A percentile compares a stretch with the other conserved stretches of the same genome.
phyloP scores from a whole-genome alignment of 345 rosid genomes.

The Citrus maxima region DNA sequence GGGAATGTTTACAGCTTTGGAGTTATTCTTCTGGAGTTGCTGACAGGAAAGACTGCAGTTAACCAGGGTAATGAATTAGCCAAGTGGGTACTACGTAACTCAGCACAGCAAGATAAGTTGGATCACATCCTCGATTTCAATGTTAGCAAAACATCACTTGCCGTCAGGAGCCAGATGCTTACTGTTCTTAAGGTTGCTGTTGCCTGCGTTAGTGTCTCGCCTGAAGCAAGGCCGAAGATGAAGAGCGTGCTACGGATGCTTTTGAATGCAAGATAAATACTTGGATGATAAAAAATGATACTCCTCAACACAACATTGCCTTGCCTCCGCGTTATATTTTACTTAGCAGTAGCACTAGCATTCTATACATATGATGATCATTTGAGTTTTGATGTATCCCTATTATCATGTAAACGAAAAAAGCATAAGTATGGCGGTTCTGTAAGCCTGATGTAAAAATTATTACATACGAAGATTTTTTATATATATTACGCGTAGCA shows the following conservation, averaged over 20 bases:
- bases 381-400: neutral
- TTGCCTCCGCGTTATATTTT: neutral
- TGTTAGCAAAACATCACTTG: conserved; percentile 55
- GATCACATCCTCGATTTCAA: conserved; percentile 67
- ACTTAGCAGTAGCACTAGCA: neutral
- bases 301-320: neutral
- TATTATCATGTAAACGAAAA: neutral
- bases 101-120: conserved; percentile 37
- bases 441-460: conserved; percentile 6
- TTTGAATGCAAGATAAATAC: conserved; percentile 46
- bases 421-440: neutral
- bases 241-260: conserved; percentile 73
- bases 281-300: neutral
- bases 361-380: neutral
- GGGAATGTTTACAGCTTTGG: conserved; percentile 86
- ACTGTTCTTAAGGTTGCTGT: conserved; percentile 69
- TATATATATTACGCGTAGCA: neutral
- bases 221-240: conserved; percentile 82
- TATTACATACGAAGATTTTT: neutral
- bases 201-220: conserved; percentile 59
- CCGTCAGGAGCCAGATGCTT: conserved; percentile 67
- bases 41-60: conserved; percentile 78
- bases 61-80: conserved; percentile 71
- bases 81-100: conserved; percentile 66
- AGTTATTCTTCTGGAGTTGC: conserved; percentile 70